These are phyloP conservation scores for Calonectria multiphialidica DNA, from an alignment of 2,329 filamentous ascomycete genomes.

Conservation along the genomic window DNA sequence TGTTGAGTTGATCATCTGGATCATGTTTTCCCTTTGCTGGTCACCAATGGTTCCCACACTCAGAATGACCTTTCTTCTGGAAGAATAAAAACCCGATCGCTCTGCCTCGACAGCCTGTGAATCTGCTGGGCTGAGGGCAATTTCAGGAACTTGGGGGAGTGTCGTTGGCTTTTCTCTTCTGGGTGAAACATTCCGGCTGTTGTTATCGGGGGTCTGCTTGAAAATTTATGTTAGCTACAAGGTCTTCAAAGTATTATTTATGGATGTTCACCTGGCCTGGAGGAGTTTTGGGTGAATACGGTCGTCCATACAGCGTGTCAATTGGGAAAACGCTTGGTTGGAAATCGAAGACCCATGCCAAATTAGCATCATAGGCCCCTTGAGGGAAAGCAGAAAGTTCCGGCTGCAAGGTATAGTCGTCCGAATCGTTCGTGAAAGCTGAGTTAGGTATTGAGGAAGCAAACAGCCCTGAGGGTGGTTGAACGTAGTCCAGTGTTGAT, in stretches of 20 bases:
- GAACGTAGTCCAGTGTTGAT: background rate
- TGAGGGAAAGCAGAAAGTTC: background rate
- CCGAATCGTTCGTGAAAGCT: background rate
- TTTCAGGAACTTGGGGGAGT: background rate
- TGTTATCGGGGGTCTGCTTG: background rate
- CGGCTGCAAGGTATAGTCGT: background rate
- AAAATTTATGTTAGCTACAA: background rate
- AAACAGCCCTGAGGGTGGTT: background rate
- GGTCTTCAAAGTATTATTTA: background rate
- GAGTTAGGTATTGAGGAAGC: background rate
- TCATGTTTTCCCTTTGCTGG: background rate
- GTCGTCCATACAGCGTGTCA: background rate
- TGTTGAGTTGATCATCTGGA: background rate
- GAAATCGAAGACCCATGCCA: conserved; percentile 3
- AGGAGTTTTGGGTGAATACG: background rate
- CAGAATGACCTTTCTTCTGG: background rate
- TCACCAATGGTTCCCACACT: background rate
- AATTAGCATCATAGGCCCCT: background rate
- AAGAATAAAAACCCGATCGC: background rate
- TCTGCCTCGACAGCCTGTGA: background rate
- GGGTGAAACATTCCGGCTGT: background rate
- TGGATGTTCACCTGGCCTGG: background rate
- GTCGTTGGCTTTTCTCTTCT: background rate
- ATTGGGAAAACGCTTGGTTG: background rate
- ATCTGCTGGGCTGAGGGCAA: background rate